Evolutionary conservation across 305 asterid species (phyloP).

Genomic region (Solanum chacoense): DNA sequence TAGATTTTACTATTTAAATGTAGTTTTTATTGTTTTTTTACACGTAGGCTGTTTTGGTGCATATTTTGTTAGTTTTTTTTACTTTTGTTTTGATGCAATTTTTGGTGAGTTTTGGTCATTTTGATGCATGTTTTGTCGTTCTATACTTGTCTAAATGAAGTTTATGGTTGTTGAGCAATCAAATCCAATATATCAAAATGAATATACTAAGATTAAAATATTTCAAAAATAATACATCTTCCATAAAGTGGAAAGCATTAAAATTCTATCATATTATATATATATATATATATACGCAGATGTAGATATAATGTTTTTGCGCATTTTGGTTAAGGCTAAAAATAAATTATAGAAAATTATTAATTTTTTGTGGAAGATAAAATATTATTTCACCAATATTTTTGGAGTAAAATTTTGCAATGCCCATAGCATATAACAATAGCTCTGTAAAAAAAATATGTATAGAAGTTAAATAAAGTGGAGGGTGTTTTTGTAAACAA

Average conservation of each 20-base stretch:
- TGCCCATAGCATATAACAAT: neutral
- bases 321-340: neutral
- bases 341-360: neutral
- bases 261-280: too few relatives aligned
- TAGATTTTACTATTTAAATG: neutral
- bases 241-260: neutral
- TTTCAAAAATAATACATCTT: neutral
- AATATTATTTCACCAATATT: neutral
- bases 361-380: neutral
- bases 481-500: neutral
- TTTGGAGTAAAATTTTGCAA: neutral
- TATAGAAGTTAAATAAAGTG: neutral
- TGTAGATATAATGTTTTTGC: neutral
- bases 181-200: neutral
- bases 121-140: neutral
- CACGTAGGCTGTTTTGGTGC: too few relatives aligned
- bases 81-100: neutral
- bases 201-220: neutral
- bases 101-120: neutral
- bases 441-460: neutral
- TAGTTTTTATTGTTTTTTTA: too few relatives aligned
- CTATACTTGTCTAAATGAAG: neutral
- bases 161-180: neutral
- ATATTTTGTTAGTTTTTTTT: too few relatives aligned
- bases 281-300: too few relatives aligned